Percentiles rank a stretch among this genome's conserved stretches.
These are phyloP conservation scores for Didymella segeticola DNA, from an alignment of 2,329 filamentous ascomycete species.

Conservation along the genomic window DNA sequence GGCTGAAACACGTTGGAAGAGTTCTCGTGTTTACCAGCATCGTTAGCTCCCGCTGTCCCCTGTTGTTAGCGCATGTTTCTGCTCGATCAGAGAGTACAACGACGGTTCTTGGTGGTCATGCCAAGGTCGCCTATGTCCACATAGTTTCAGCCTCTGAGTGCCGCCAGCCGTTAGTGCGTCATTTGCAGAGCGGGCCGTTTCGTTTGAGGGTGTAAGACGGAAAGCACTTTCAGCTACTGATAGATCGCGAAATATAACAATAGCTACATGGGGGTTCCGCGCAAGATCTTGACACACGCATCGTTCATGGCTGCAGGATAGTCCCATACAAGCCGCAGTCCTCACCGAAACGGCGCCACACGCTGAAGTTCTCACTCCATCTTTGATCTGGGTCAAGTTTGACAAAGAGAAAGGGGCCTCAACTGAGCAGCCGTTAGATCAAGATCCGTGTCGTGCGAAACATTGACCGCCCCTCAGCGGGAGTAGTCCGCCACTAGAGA, in stretches of 20 bases:
- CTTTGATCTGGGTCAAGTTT: background rate
- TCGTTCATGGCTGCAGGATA: too few species aligned
- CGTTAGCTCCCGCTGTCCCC: conserved; percentile 1
- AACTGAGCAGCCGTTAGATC: background rate
- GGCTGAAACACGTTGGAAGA: conserved; percentile 7
- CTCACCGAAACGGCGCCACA: too few species aligned
- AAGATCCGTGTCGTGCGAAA: background rate
- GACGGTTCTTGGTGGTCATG: background rate
- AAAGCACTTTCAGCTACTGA: too few species aligned
- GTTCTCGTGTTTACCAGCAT: background rate
- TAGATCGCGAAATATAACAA: too few species aligned
- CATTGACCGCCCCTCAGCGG: background rate
- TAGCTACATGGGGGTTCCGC: too few species aligned
- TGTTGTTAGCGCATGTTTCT: conserved; percentile 1
- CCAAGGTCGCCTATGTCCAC: background rate
- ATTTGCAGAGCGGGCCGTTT: background rate
- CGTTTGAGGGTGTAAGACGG: background rate
- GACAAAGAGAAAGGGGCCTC: background rate
- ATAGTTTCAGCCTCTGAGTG: conserved; percentile 4
- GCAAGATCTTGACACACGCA: too few species aligned
- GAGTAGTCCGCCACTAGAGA: background rate
- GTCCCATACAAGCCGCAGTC: too few species aligned
- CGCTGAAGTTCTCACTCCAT: background rate
- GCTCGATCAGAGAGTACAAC: background rate
- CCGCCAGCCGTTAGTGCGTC: background rate